Evolutionary conservation across 352 stramenopile genomes (phyloP), one percentile per base, ranked within the genome.

Genomic region (Phytophthora quininea): DNA sequence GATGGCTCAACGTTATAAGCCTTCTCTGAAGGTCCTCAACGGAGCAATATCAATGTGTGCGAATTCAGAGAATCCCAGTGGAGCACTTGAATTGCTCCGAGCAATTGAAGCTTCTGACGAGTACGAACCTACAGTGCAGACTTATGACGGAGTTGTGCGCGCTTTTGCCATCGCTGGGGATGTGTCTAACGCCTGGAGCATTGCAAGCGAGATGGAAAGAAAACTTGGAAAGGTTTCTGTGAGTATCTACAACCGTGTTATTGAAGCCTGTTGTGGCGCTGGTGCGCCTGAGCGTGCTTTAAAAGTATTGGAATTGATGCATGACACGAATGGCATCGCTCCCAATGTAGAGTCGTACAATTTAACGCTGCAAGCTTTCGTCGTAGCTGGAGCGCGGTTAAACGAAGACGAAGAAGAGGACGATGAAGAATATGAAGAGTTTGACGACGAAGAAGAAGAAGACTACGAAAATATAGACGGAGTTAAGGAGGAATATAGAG

Each of bases 281-380:
- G 72, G 53, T n/a, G 58, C 67, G 7, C 72, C 79, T 37, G 54
- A 74, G 30, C 68, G 59, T 32, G 84, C 82, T 2, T 40, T 92
- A 10, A 64, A 84, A 32, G 54, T 88, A 2, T 40, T 91, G 15
- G 30, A 52, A 12, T 71, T 81, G 51, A 82, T 91, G 40, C 51
- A 69, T 7, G 27, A 63, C 10, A 62, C 78, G 38, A 46, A 59
- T 27, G 64, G 62, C 7, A 33, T 84, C 19, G 29, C 46, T 15
- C 77, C 73, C 4, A 71, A 90, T 49, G n/a, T 77, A 0, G 59
- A 78, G 59, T 85, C 79, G 14, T 94, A 83, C 60, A 88, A 92
- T 46, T 84, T 71, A 15, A 65, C 83, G 4, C 38, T 94, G 2
- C 80, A 79, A 62, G 74, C 82, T 43, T 82, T 91, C 42, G 66